These are phyloP conservation scores for Cryptococcus floricola DNA, from an alignment of 1,284 basidiomycete species.

Conservation along the genomic window DNA sequence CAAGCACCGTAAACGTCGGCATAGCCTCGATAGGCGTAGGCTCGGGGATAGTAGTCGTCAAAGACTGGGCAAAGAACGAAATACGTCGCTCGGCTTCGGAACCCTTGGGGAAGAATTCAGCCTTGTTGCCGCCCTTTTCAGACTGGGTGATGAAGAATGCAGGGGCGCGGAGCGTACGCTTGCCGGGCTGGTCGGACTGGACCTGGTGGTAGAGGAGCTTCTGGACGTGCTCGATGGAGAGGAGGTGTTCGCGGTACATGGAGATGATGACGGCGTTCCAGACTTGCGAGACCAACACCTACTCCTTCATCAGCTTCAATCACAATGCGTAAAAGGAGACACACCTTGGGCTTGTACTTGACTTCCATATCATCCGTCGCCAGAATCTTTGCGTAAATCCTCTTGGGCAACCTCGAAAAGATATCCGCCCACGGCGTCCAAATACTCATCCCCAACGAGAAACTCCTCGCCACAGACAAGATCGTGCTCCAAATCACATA, in stretches of 20 bases:
- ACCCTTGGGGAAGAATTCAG: slow-evolving; percentile 87
- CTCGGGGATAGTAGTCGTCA: slow-evolving; percentile 84
- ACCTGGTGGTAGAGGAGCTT: slow-evolving; percentile 92
- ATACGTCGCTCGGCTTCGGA: slow-evolving; percentile 92
- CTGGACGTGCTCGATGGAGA: slow-evolving; percentile 93
- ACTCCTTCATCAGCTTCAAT: too few relatives aligned
- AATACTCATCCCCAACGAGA: slow-evolving; percentile 82
- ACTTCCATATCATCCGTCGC: slow-evolving; percentile 90
- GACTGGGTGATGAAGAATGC: slow-evolving; percentile 92
- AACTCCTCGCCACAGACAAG: slow-evolving; percentile 84
- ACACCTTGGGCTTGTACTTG: slow-evolving; percentile 92
- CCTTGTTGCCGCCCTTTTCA: slow-evolving; percentile 68
- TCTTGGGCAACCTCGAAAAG: slow-evolving; percentile 84
- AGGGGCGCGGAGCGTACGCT: slow-evolving; percentile 82
- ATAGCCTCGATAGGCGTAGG: slow-evolving; percentile 90
- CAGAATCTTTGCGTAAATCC: slow-evolving; percentile 88
- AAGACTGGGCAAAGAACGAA: slow-evolving; percentile 92
- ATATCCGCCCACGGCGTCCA: slow-evolving; percentile 98
- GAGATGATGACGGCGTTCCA: slow-evolving; percentile 99
- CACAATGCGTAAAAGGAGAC: slow-evolving; percentile 14
- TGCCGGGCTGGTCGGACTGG: slow-evolving; percentile 72
- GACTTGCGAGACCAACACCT: slow-evolving; percentile 93
- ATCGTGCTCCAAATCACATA: slow-evolving; percentile 92
- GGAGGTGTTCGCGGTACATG: slow-evolving; percentile 97
- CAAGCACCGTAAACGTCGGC: slow-evolving; percentile 94